Base-by-base conservation (phyloP, 306 rosid species). In the Cucumis cinereus region DNA sequence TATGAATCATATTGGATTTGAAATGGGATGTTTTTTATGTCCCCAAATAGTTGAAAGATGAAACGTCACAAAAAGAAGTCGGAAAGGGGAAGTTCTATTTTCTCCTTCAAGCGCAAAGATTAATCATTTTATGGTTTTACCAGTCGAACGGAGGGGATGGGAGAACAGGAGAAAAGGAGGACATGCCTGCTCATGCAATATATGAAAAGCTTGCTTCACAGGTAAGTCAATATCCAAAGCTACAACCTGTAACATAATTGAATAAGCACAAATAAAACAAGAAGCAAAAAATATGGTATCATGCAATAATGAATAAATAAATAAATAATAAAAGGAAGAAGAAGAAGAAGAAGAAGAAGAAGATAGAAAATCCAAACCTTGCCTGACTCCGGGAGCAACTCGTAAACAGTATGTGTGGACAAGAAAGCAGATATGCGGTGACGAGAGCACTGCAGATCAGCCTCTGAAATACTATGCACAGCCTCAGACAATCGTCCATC, bases 311-410 rank as follows among this genome's bases (percentile, higher is more conserved):
- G 7, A 41, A 45, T 2, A 43, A 10, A 43, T 10, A 43, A 41
- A 41, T 7, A 41, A 41, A 7, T n/a, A n/a, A n/a, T n/a, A n/a
- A n/a, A n/a, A 41, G 10, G 47, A 41, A 41, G 47, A 41, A 41
- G 47, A 12, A 41, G 53, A 78, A 58, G 85, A 41, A 2, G 47
- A 41, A 41, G 47, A 41, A 41, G 47, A 12, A 41, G 53, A 78
- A 58, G 85, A 80, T 54, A 70, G 78, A 74, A 80, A 82, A 77
- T 85, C 87, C 99, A 86, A 94, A 95, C 99, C 99, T 95, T 95
- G 93, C 99, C 96, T 83, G 98, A 92, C 96, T 95, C 98, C 0
- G 99, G 99, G 78, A 95, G 97, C 83, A 95, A 83, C 84, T 95
- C 99, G 80, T 92, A 95, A 77, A 84, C 91, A 67, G 96, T 89